A percentile compares a stretch with the other conserved stretches of the same genome.
Evolutionary conservation across 2,329 filamentous ascomycete species (phyloP).

Genomic region (Aspergillus quadricinctus): DNA sequence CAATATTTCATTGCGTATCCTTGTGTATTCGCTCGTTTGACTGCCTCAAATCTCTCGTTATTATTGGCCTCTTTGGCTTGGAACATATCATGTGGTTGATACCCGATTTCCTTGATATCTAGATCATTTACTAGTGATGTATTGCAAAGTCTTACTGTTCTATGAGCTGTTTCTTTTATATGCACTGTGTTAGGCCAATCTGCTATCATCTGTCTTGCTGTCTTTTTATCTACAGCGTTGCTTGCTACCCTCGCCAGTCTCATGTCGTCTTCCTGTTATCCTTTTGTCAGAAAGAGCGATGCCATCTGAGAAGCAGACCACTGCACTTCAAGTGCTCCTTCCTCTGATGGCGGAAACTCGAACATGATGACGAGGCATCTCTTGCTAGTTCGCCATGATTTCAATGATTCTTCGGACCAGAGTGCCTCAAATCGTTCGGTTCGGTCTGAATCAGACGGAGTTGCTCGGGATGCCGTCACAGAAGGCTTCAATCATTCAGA

Average conservation of each 20-base stretch:
- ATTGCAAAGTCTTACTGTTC: not conserved
- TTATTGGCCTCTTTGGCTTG: not conserved
- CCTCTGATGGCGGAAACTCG: not conserved
- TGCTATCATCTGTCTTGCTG: not conserved
- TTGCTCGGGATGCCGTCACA: not conserved
- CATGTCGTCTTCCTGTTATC: not conserved
- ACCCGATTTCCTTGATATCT: not conserved
- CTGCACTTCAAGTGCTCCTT: not conserved
- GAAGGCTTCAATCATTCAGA: slow-evolving; percentile 6
- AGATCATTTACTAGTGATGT: not conserved
- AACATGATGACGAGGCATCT: not conserved
- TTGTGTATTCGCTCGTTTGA: not conserved
- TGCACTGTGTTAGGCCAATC: not conserved
- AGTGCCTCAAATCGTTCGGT: not conserved
- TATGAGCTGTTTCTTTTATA: not conserved
- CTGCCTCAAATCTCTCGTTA: not conserved
- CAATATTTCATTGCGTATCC: not conserved
- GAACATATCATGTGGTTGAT: not conserved
- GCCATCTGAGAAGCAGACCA: not conserved
- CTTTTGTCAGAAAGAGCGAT: not conserved
- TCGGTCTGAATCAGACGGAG: not conserved
- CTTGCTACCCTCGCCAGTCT: not conserved
- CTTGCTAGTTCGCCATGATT: not conserved
- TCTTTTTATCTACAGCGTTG: not conserved
- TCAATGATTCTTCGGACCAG: not conserved